Base-by-base conservation (phyloP, 164 flowering plant genomes). In the Euptelea pleiosperma region DNA sequence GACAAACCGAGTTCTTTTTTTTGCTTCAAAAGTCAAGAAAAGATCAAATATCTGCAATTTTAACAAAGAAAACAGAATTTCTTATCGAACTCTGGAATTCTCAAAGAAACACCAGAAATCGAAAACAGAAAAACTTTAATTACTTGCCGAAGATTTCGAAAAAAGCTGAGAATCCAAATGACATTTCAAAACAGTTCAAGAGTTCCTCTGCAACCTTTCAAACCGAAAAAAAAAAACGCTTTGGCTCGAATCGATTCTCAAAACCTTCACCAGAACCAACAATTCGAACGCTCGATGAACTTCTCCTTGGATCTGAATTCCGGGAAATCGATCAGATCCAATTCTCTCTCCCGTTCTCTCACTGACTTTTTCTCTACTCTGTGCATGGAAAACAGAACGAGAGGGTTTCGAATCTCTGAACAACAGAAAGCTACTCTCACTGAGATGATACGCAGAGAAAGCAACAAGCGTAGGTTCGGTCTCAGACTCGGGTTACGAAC, bases 401-500 rank as follows among this genome's bases (percentile, higher is more conserved):
- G 59, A n/a, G 46, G 39, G 36, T 31, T 42, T 57, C 60, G 48
- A 12, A 11, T 16, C 41, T 42, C 12, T 14, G 30, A 44, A 57
- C 25, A 15, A 12, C 3, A 18, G 4, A 52, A 36, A 29, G 19
- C 42, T 19, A 16, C n/a, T n/a, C n/a, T n/a, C n/a, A n/a, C n/a
- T n/a, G n/a, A n/a, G n/a, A n/a, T n/a, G n/a, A n/a, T n/a, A n/a
- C n/a, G n/a, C n/a, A n/a, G n/a, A n/a, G n/a, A n/a, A n/a, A n/a
- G n/a, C n/a, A n/a, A n/a, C n/a, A n/a, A n/a, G 16, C 8, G 18
- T 5, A 30, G 66, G 51, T 18, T 54, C 60, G 59, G 41, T 14
- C 10, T 2, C 35, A 39, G 31, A 52, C 9, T 47, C 58, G 41
- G 7, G 24, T 28, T 18, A 6, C 50, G 2, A n/a, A n/a, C n/a